Evolutionary conservation across 1,284 basidiomycete genomes (phyloP).

Genomic region (Microbotryum violaceum): DNA sequence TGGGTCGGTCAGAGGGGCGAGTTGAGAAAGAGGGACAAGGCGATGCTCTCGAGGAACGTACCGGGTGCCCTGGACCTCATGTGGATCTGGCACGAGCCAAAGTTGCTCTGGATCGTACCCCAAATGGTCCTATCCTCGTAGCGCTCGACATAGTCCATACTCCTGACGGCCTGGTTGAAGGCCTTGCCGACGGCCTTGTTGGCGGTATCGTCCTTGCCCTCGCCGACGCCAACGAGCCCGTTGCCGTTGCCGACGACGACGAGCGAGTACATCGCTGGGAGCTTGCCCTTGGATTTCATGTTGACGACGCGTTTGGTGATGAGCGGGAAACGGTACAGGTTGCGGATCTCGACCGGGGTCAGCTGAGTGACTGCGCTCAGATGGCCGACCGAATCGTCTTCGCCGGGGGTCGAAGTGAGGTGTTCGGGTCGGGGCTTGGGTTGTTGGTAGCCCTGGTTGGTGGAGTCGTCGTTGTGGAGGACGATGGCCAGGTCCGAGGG

Average conservation of each 20-base stretch:
- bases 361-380: slow-evolving; percentile 26
- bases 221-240: slow-evolving; percentile 82
- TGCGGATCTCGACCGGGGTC: slow-evolving; percentile 24
- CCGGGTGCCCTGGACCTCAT: slow-evolving; percentile 69
- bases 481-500: slow-evolving; percentile 33
- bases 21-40: not conserved
- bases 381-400: slow-evolving; percentile 28
- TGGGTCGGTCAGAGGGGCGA: not conserved
- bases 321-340: slow-evolving; percentile 34
- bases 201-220: slow-evolving; percentile 66
- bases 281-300: slow-evolving; percentile 81
- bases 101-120: slow-evolving; percentile 66
- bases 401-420: slow-evolving; percentile 16
- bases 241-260: slow-evolving; percentile 73
- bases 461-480: slow-evolving; percentile 33
- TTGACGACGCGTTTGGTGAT: slow-evolving; percentile 53
- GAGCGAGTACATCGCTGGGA: slow-evolving; percentile 57
- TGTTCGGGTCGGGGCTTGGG: slow-evolving; percentile 7
- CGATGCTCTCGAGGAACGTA: slow-evolving; percentile 13
- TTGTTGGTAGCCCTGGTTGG: slow-evolving; percentile 21
- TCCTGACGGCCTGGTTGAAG: slow-evolving; percentile 64
- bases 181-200: slow-evolving; percentile 58
- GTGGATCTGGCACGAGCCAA: slow-evolving; percentile 74
- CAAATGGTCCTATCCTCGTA: slow-evolving; percentile 87
- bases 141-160: slow-evolving; percentile 81